Base-by-base conservation (phyloP, 1,139 yeast genomes). In the Debaryomycetaceae sp. region DNA sequence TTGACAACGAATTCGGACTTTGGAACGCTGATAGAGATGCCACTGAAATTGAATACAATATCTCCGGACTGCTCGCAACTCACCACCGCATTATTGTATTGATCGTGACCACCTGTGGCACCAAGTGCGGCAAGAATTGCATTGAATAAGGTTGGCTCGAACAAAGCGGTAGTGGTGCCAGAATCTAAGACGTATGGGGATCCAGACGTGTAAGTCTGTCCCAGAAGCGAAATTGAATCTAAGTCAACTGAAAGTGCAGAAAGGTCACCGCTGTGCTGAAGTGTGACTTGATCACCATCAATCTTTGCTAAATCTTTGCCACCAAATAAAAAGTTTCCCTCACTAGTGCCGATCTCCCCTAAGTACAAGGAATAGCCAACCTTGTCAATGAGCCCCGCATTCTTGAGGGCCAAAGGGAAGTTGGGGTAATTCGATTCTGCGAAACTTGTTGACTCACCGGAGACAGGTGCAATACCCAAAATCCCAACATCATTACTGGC, bases 381-480 rank as follows among this genome's bases (percentile, higher is more conserved):
- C 35, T 48, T 49, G 14, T 44, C 36, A 39, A 56, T 56, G 27
- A 39, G 35, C 2, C 65, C 65, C 23, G 46, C 45, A 3, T 45
- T 32, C 33, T 50, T 49, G 43, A 59, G 45, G 19, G 48, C 43
- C 22, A 41, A 37, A 4, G 66, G 66, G 23, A 58, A 35, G 33
- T 57, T 56, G 29, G 39, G 30, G 35, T 56, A 55, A 9, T 23
- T 12, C 4, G 64, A 52, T n/a, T n/a, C n/a, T n/a, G n/a, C n/a
- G n/a, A n/a, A n/a, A n/a, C n/a, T n/a, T n/a, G n/a, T n/a, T n/a
- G n/a, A n/a, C 41, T 72, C 77, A 34, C 70, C 47, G 2, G 67
- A 71, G 9, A 59, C 48, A 27, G 71, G 54, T 5, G 75, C 75
- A 28, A 71, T 56, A 14, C 57, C 57, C 10, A 50, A 35, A 15